Evolutionary conservation across 305 asterid species (phyloP), one percentile per base, ranked within the genome.

Genomic region (Fraxinus ornus): DNA sequence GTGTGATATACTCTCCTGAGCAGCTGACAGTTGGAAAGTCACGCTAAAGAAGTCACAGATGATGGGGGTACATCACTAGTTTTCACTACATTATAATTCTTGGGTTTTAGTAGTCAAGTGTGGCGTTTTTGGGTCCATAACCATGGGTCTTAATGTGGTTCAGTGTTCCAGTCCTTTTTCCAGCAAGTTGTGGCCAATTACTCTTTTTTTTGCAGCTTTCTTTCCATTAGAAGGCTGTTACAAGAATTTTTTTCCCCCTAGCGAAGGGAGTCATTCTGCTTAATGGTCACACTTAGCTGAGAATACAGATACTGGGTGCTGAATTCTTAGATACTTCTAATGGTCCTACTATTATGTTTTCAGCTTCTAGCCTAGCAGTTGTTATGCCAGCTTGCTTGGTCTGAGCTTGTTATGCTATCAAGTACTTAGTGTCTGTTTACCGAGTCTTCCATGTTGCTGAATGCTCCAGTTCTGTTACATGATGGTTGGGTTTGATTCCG

Each of bases 1-100:
- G 93, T 94, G 99, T 35, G 97, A 96, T 76, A 87, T 94, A 82
- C 98, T 96, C 64, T 87, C 79, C 78, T 94, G 84, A 89, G 81
- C 81, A 39, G 86, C 70, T 47, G 21, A 17, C 55, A 39, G 12
- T 2, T 76, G 57, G 68, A 64, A 80, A 73, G 39, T 47, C 81
- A 77, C 24, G 47, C 33, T 35, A 7, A 62, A 62, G 30, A 9
- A 62, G 30, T 62, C 60, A 73, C 76, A 52, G 17, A 57, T 68
- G 71, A 28, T 17, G 57, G 76, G 80, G 60, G 66, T n/a, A 12
- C 9, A 57, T 80, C 78, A 75, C 71, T 57, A 81, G 71, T 70
- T 62, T 22, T 76, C 73, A 76, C 71, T 35, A 22, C 30, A 55
- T 78, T 82, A 72, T 32, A 83, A 85, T 37, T 80, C 76, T 77